A percentile compares a stretch with the other conserved stretches of the same genome.
Conservation (phyloP, 176 grass and related monocot genomes). For the Aegilops bicornis region DNA sequence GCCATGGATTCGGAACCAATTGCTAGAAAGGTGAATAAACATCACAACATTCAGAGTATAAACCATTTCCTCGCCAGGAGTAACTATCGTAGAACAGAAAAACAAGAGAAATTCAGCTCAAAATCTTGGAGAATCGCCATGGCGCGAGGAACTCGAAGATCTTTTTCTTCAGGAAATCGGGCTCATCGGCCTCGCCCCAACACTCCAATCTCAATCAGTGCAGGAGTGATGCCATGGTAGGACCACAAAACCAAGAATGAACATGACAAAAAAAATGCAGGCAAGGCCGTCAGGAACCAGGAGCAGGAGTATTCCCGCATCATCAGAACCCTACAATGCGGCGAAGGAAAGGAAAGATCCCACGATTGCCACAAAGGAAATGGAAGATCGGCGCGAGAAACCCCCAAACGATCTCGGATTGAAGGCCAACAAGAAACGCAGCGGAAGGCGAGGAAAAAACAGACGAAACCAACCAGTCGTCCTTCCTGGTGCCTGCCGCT, state of each 20-base stretch:
- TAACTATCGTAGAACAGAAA: neutral
- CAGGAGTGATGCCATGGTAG: neutral
- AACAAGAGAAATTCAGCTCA: neutral
- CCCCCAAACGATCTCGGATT: neutral
- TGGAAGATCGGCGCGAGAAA: neutral
- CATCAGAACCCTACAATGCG: neutral
- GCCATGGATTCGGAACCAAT: neutral
- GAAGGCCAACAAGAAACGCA: neutral
- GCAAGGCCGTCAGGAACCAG: too few species aligned
- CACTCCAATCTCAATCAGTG: slow-evolving; percentile 16
- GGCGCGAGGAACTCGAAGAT: too few species aligned
- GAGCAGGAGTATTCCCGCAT: neutral
- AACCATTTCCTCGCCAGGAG: slow-evolving; percentile 12
- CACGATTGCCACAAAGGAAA: neutral
- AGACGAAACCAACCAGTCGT: too few species aligned
- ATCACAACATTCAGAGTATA: neutral
- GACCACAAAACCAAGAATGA: neutral
- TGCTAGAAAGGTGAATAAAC: neutral
- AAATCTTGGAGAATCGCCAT: too few species aligned
- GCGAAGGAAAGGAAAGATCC: neutral
- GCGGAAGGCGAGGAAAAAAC: neutral
- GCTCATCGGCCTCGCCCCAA: neutral
- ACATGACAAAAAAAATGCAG: neutral
- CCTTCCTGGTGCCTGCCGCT: neutral
- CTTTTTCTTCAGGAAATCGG: neutral